Conservation (phyloP, 2,329 filamentous ascomycete genomes). For the Aspergillus viridinutans region DNA sequence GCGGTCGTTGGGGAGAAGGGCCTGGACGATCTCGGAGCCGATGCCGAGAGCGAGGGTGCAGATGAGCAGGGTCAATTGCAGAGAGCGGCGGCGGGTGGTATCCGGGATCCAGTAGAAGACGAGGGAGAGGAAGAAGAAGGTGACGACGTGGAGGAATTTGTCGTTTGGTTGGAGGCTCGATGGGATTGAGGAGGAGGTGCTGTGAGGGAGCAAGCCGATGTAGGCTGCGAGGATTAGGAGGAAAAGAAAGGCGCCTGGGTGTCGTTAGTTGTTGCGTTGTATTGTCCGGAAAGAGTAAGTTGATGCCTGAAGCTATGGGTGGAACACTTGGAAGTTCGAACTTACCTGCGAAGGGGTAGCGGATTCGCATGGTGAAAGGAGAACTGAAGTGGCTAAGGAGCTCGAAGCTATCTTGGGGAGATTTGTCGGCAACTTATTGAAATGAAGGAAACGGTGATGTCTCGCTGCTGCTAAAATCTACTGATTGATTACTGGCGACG, state of each 20-base stretch:
- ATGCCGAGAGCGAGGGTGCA: slow-evolving; percentile 63
- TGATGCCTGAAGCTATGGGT: background rate
- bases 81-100: slow-evolving; percentile 75
- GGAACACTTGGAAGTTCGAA: slow-evolving; percentile 11
- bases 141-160: slow-evolving; percentile 80
- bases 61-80: slow-evolving; percentile 76
- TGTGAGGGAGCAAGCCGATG: slow-evolving; percentile 64
- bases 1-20: slow-evolving; percentile 67
- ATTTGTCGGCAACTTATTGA: background rate
- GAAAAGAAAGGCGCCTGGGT: slow-evolving; percentile 58
- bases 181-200: slow-evolving; percentile 33
- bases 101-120: slow-evolving; percentile 97
- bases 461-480: background rate
- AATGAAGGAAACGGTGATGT: background rate
- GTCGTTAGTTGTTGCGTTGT: slow-evolving; percentile 13
- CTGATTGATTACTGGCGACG: background rate
- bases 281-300: background rate
- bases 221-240: slow-evolving; percentile 74
- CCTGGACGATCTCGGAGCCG: slow-evolving; percentile 56
- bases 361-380: slow-evolving; percentile 67
- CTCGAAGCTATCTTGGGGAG: background rate
- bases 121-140: slow-evolving; percentile 82
- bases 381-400: background rate
- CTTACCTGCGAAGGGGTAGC: slow-evolving; percentile 82
- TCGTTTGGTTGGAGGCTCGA: slow-evolving; percentile 66